Conservation (phyloP, 495 filamentous ascomycete species). For the Penicillium coffeae region DNA sequence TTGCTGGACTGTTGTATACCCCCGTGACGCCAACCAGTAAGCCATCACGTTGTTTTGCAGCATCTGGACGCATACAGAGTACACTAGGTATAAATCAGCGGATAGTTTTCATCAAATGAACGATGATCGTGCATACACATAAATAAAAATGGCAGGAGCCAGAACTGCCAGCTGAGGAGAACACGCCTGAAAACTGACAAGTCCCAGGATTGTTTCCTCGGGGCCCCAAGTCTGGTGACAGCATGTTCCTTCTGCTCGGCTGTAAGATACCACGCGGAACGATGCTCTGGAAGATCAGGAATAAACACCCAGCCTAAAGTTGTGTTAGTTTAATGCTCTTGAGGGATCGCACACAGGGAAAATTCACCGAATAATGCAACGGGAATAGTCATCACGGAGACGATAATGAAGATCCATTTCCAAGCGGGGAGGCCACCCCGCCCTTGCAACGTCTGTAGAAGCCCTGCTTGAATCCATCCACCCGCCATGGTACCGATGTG, state of each 20-base stretch:
- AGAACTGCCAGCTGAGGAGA: constrained; percentile 35
- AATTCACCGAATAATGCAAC: constrained; percentile 27
- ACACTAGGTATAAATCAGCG: constrained; percentile 15
- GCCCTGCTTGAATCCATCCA: constrained; percentile 29
- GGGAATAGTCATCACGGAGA: constrained; percentile 28
- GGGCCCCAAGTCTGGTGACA: constrained; percentile 17
- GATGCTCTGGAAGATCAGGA: constrained; percentile 30
- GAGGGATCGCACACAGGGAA: background rate
- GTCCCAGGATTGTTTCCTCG: constrained; percentile 26
- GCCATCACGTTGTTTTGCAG: constrained; percentile 36
- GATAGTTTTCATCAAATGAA: background rate
- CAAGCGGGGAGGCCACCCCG: constrained; percentile 27
- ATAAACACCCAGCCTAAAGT: constrained; percentile 32
- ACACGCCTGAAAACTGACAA: constrained; percentile 28
- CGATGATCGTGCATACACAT: constrained; percentile 21
- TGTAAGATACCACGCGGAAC: constrained; percentile 31
- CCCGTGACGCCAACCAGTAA: constrained; percentile 33
- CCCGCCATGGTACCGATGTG: constrained; percentile 29
- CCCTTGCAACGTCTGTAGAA: constrained; percentile 18
- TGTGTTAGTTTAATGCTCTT: background rate
- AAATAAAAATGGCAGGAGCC: constrained; percentile 31
- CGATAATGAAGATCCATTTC: constrained; percentile 34
- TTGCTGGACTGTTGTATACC: constrained; percentile 31
- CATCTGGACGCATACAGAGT: constrained; percentile 31
- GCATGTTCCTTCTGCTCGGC: constrained; percentile 32